These are phyloP conservation scores for Aspergillus proliferans DNA, from an alignment of 2,329 filamentous ascomycete species.

Conservation along the genomic window DNA sequence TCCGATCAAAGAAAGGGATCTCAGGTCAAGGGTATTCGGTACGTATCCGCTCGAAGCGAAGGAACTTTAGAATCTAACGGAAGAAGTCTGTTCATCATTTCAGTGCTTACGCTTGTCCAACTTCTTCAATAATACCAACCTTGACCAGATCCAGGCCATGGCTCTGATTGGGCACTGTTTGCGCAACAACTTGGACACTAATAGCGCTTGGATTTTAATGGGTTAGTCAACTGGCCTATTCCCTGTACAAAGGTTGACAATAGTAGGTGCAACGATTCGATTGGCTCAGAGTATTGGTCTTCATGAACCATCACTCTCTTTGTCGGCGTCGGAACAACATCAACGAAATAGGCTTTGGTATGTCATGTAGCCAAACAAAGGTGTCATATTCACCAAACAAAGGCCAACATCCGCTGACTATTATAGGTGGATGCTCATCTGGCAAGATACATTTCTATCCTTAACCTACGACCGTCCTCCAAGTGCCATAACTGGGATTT, in stretches of 20 bases:
- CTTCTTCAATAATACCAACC: slow-evolving; percentile 17
- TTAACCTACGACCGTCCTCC: slow-evolving; percentile 19
- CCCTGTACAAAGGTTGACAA: background rate
- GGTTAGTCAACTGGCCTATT: slow-evolving; percentile 5
- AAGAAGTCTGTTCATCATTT: slow-evolving; percentile 18
- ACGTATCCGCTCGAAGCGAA: background rate
- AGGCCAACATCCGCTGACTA: background rate
- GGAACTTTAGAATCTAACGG: background rate
- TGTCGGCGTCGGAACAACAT: slow-evolving; percentile 4
- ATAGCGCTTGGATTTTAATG: slow-evolving; percentile 20
- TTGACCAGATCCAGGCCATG: slow-evolving; percentile 19
- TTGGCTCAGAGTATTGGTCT: slow-evolving; percentile 20
- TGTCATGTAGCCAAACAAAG: background rate
- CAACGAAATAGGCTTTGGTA: slow-evolving; percentile 8
- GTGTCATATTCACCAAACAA: no score
- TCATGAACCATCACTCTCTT: slow-evolving; percentile 9
- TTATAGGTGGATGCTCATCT: slow-evolving; percentile 14
- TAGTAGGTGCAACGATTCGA: slow-evolving; percentile 14
- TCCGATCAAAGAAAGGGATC: slow-evolving; percentile 15
- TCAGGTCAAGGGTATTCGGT: slow-evolving; percentile 19
- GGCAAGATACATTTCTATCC: slow-evolving; percentile 19
- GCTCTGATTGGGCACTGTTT: slow-evolving; percentile 17
- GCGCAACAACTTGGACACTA: slow-evolving; percentile 18
- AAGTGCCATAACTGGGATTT: slow-evolving; percentile 8
- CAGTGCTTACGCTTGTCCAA: slow-evolving; percentile 19